These are phyloP conservation scores for Leccinum longicurvipes DNA, from an alignment of 768 basidiomycete species.

Conservation along the genomic window DNA sequence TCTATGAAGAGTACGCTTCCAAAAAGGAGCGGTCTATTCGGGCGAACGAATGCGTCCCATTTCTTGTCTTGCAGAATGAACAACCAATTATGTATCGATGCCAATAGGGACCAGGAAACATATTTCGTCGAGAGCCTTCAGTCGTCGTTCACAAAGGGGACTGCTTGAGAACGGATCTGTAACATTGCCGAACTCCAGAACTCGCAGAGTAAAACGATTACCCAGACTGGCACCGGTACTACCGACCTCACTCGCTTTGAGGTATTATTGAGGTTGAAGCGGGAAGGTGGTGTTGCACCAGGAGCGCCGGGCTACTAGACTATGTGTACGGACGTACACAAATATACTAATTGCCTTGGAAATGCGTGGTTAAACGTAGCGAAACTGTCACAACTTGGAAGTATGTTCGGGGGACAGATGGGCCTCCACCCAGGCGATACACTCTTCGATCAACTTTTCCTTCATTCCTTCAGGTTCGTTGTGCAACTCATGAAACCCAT, in stretches of 20 bases:
- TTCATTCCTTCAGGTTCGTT: slow-evolving; percentile 71
- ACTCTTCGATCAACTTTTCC: slow-evolving; percentile 54
- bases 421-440: slow-evolving; percentile 47
- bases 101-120: slow-evolving; percentile 76
- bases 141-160: slow-evolving; percentile 78
- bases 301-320: slow-evolving; percentile 87
- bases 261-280: slow-evolving; percentile 79
- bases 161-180: slow-evolving; percentile 95
- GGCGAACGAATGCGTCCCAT: slow-evolving; percentile 77
- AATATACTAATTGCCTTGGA: too few species aligned
- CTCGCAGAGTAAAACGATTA: slow-evolving; percentile 94
- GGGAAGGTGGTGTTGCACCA: slow-evolving; percentile 89
- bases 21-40: slow-evolving; percentile 90
- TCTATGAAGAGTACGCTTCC: slow-evolving; percentile 82
- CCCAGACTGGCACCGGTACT: slow-evolving; percentile 81
- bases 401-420: slow-evolving; percentile 15
- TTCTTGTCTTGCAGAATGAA: neutral
- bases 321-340: too few species aligned
- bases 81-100: slow-evolving; percentile 2
- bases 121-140: slow-evolving; percentile 72
- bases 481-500: slow-evolving; percentile 72
- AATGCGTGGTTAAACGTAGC: too few species aligned
- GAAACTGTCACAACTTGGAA: slow-evolving; percentile 21
- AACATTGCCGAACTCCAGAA: slow-evolving; percentile 85
- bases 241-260: slow-evolving; percentile 90